A percentile compares a stretch with the other conserved stretches of the same genome.
Conservation (phyloP, 495 filamentous ascomycete genomes). For the Choiromyces venosus region DNA sequence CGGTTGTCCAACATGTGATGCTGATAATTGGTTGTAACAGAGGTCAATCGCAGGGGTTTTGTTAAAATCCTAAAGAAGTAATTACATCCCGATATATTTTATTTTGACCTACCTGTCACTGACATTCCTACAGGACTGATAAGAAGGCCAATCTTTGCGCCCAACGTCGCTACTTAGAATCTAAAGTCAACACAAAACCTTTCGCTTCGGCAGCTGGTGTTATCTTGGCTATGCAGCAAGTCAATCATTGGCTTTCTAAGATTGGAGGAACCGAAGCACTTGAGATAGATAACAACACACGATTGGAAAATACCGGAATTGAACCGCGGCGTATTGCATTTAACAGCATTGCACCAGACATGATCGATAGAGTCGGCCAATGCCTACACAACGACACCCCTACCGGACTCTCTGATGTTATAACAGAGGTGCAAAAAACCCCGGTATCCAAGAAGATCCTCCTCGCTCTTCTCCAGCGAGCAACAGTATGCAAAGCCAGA, state of each 20-base stretch:
- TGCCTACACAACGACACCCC: slow-evolving; percentile 71
- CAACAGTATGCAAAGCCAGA: slow-evolving; percentile 66
- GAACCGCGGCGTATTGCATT: slow-evolving; percentile 57
- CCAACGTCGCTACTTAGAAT: slow-evolving; percentile 74
- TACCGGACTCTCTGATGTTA: slow-evolving; percentile 52
- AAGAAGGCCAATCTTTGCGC: slow-evolving; percentile 49
- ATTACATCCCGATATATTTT: slow-evolving; percentile 5
- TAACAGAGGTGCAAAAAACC: slow-evolving; percentile 55
- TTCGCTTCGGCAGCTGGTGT: slow-evolving; percentile 75
- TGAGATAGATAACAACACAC: slow-evolving; percentile 53
- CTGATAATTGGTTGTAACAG: slow-evolving; percentile 42
- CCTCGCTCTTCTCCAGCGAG: slow-evolving; percentile 74
- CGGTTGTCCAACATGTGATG: background rate
- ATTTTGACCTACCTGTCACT: background rate
- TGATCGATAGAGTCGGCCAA: slow-evolving; percentile 69
- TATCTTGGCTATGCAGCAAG: slow-evolving; percentile 59
- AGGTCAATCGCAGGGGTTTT: slow-evolving; percentile 91
- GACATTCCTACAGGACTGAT: slow-evolving; percentile 24
- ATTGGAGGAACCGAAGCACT: slow-evolving; percentile 64
- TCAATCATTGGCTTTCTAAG: slow-evolving; percentile 86
- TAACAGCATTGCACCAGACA: slow-evolving; percentile 60
- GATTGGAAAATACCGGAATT: slow-evolving; percentile 13
- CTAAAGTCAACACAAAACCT: slow-evolving; percentile 75
- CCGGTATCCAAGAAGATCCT: slow-evolving; percentile 58
- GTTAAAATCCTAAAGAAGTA: slow-evolving; percentile 95